These are phyloP conservation scores for Meyerozyma athensensis DNA, from an alignment of 1,139 yeast species.

Conservation along the genomic window DNA sequence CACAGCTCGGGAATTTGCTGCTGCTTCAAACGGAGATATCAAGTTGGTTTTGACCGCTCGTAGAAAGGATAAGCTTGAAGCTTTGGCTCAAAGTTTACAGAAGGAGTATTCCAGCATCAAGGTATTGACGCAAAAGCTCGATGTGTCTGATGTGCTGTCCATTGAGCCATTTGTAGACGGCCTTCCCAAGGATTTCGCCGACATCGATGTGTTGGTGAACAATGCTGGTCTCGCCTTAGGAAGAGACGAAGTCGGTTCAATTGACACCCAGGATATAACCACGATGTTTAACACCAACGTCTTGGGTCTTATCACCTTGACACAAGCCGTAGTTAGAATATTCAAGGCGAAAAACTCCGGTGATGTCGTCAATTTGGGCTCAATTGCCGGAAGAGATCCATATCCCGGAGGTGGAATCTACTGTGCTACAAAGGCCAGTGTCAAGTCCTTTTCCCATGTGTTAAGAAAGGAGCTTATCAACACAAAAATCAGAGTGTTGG, in stretches of 20 bases:
- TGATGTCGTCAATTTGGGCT: constrained; percentile 46
- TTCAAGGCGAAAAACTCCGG: constrained; percentile 52
- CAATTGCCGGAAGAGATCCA: constrained; percentile 49
- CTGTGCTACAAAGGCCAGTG: constrained; percentile 49
- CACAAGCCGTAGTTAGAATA: constrained; percentile 60
- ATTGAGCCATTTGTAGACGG: constrained; percentile 48
- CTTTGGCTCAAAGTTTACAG: constrained; percentile 42
- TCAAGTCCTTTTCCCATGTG: constrained; percentile 41
- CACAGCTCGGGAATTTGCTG: constrained; percentile 68
- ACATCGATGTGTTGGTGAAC: constrained; percentile 65
- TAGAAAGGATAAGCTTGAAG: constrained; percentile 50
- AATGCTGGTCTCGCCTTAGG: constrained; percentile 85
- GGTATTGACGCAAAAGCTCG: constrained; percentile 50
- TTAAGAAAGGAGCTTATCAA: constrained; percentile 44
- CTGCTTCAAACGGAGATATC: constrained; percentile 61
- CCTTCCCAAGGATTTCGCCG: constrained; percentile 51
- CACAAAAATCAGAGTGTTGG: constrained; percentile 44
- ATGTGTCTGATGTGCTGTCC: constrained; percentile 50
- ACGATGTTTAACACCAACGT: constrained; percentile 73
- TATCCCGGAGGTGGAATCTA: constrained; percentile 50
- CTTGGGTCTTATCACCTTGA: constrained; percentile 62
- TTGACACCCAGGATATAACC: constrained; percentile 49
- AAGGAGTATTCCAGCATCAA: constrained; percentile 43
- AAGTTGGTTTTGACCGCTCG: constrained; percentile 69
- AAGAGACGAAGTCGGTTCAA: constrained; percentile 55